Conservation (phyloP, 768 basidiomycete species). For the Fomitopsis serialis region DNA sequence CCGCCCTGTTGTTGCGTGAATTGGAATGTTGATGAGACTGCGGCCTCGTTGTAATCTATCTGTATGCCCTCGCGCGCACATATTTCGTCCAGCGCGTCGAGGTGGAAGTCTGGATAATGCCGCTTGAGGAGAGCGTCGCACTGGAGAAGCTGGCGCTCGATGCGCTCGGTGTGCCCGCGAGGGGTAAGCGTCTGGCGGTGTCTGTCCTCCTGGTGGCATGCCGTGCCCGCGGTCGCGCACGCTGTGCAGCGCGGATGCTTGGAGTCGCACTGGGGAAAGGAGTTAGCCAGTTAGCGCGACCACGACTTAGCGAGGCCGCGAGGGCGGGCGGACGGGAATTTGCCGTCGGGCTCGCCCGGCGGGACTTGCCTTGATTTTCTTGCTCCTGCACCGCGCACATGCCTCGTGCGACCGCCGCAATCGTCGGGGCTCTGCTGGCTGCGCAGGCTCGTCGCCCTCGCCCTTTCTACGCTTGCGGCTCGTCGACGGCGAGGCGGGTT, state of each 20-base stretch:
- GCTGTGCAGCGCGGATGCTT: constrained; percentile 86
- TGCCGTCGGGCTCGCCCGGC: constrained; percentile 72
- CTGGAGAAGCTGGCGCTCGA: constrained; percentile 76
- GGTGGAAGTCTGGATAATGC: constrained; percentile 60
- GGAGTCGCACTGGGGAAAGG: constrained; percentile 69
- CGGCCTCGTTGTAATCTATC: constrained; percentile 17
- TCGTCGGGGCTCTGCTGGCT: constrained; percentile 69
- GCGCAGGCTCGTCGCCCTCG: constrained; percentile 46
- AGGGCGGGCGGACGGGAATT: constrained; percentile 53
- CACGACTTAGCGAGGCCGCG: constrained; percentile 24
- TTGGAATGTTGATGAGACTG: constrained; percentile 23
- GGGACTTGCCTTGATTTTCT: constrained; percentile 82
- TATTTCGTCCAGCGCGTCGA: constrained; percentile 61
- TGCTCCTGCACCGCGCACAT: constrained; percentile 89
- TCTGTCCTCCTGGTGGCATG: constrained; percentile 84
- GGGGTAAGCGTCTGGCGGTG: constrained; percentile 85
- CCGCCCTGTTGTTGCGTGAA: constrained; percentile 15
- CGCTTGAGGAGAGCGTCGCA: constrained; percentile 77
- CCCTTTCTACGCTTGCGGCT: constrained; percentile 52
- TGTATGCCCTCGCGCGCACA: constrained; percentile 67
- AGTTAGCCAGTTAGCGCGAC: constrained; percentile 16
- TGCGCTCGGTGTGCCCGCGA: constrained; percentile 74
- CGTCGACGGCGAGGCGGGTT: constrained; percentile 29
- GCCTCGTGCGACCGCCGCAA: constrained; percentile 88
- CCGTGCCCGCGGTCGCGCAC: constrained; percentile 72